Evolutionary conservation across 306 rosid genomes (phyloP), one percentile per base, ranked within the genome.

Genomic region (Cercis canadensis): DNA sequence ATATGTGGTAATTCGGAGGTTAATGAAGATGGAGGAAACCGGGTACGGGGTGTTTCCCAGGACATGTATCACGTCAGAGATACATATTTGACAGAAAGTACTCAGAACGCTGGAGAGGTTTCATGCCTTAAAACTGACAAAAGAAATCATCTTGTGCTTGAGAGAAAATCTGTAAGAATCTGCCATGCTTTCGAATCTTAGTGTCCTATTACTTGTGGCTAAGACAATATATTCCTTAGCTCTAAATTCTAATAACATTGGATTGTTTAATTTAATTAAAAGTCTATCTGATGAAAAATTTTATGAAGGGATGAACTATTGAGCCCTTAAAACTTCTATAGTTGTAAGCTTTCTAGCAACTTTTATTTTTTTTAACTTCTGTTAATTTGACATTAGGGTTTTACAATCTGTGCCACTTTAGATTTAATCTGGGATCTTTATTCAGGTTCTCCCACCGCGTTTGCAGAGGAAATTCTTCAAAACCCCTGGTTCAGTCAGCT

Each of bases 401-500:
- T 57, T 44, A 32, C 18, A 32, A 33, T 51, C 5, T 43, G 24
- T 73, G 73, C 17, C 52, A 49, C 55, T 54, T 40, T 49, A 41
- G 14, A 32, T 31, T 65, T 77, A 57, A 21, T 61, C 40, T 79
- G 45, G 37, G 43, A 24, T 77, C 43, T 74, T 58, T 75, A 61
- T 72, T 60, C 77, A 92, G 98, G 78, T 72, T 18, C 82, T 82
- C 47, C 71, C 60, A 67, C 92, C 87, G 36, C 85, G 89, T 37
- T 75, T 79, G 32, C 88, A 66, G 32, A 72, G 80, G 70, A 93
- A 64, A 70, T 79, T 93, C 67, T 93, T 85, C 74, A 90, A 76
- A 73, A 79, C 80, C 15, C 96, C 92, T 0, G 93, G 97, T 40
- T 93, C 97, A 14, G 56, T 88, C 46, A 82, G 85, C 79, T 93